Evolutionary conservation across 176 grass and related monocot species (phyloP), one percentile per base, ranked within the genome.

Genomic region (Areca catechu): DNA sequence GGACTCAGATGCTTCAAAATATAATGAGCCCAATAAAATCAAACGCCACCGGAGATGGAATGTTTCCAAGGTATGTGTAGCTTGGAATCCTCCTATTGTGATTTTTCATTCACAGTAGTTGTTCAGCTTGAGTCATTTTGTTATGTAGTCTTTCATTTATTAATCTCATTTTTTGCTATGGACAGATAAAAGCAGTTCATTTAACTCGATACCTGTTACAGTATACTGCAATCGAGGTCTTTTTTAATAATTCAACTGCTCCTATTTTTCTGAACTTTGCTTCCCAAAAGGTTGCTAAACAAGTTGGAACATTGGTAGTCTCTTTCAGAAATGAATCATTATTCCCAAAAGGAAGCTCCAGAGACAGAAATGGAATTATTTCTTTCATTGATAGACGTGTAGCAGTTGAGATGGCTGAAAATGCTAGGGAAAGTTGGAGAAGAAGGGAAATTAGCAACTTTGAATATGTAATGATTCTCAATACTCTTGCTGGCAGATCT

Each of bases 371-470:
- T 52, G 82, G 74, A 76, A 61, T 90, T 30, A 83, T 97, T 71
- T 88, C 77, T 47, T 97, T 97, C 74, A 71, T 97, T 64, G 92
- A 97, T 67, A 72, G 86, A 60, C 82, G 77, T 56, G 73, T 97
- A 27, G 86, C 86, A 55, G 69, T 84, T 81, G 92, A 97, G 70
- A 86, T 97, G 83, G 86, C 92, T 62, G 86, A 97, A 82, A 77
- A 67, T 79, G 71, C 75, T 30, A 91, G 86, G 49, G 92, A 97
- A 80, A 91, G 77, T 68, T 97, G 92, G 92, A 91, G 76, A 71
- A 91, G 80, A 79, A 90, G 92, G 66, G 92, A 97, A 68, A 91
- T 85, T 16, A 88, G 86, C 68, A 97, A 97, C 64, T 97, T 97
- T 65, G 86, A 97, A 72, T 97, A 97, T 77, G 65, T 97, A 50